Evolutionary conservation across 2,329 filamentous ascomycete genomes (phyloP), one percentile per base, ranked within the genome.

Genomic region (Sclerotinia spermophila): DNA sequence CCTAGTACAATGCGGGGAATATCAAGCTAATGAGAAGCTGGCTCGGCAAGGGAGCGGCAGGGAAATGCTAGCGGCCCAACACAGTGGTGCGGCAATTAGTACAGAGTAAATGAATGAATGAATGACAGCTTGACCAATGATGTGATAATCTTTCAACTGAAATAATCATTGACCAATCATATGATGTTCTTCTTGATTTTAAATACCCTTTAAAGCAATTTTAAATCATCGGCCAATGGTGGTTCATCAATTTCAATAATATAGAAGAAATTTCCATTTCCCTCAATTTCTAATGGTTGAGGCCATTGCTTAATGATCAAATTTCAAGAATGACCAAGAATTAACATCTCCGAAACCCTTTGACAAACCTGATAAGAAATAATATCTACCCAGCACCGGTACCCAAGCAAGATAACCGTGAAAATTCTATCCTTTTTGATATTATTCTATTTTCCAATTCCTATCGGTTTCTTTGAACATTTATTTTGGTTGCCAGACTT

Each of bases 311-410:
- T 65, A 65, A 51, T 65, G 53, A 65, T 65, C 30, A 15, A 53
- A 53, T 30, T 78, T 65, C 59, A 24, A 69, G 48, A 35, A 56
- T 68, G 42, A 67, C 42, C 61, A 67, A 45, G 30, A 55, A 53
- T n/a, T 45, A 51, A 19, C 44, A 71, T 45, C 55, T 51, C 35
- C 44, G 69, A 51, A 48, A 53, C 33, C n/a, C 45, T 65, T 40
- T 65, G 24, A 40, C 44, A 30, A 53, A 65, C 21, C 33, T 53
- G 45, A 65, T 65, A 65, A 65, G 45, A 65, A 65, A 53, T 65
- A 38, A n/a, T 35, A 59, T 40, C 33, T 27, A 40, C 44, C 45
- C 24, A 30, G 48, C 48, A 53, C n/a, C 48, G 17, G 48, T 53
- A 27, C 48, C 27, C 27, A 65, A 65, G 61, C 21, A 40, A 53